Percentiles rank a stretch among this genome's conserved stretches.
Evolutionary conservation across 345 rosid species (phyloP).

Genomic region (Nasturtium officinale): DNA sequence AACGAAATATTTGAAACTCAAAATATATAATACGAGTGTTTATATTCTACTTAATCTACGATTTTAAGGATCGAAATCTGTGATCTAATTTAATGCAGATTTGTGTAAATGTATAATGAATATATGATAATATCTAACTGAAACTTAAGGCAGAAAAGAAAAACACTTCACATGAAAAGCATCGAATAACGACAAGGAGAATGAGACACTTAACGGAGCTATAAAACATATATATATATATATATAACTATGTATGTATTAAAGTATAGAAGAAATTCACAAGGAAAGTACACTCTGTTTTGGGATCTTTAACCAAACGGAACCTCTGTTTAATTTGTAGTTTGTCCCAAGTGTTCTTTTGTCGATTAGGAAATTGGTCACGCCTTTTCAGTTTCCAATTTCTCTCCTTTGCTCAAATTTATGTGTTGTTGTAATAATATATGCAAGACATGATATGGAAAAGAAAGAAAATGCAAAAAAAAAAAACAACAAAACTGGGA

Average conservation of each 20-base stretch:
- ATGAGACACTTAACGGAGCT: background rate
- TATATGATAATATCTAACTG: background rate
- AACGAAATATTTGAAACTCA: no score
- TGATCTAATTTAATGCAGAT: background rate
- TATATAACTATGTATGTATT: no score
- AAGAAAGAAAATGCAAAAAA: background rate
- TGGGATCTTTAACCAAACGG: conserved; percentile 38
- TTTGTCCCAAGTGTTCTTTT: conserved; percentile 24
- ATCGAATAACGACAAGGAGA: conserved; percentile 23
- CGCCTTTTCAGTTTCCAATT: conserved; percentile 34
- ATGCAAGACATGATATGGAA: background rate
- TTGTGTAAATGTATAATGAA: background rate
- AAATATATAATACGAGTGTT: no score
- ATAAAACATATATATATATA: no score
- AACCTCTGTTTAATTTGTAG: conserved; percentile 29
- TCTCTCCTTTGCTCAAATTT: background rate
- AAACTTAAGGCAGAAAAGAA: conserved; percentile 29
- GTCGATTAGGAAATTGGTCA: conserved; percentile 34
- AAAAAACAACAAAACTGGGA: no score
- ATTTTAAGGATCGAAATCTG: background rate
- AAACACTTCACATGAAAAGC: conserved; percentile 36
- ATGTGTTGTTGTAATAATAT: no score
- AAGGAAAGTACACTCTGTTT: conserved; percentile 25
- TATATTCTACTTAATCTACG: background rate
- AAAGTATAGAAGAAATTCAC: conserved; percentile 6